These are phyloP conservation scores for Podospora anserina DNA, from an alignment of 495 filamentous ascomycete species.

Conservation along the genomic window DNA sequence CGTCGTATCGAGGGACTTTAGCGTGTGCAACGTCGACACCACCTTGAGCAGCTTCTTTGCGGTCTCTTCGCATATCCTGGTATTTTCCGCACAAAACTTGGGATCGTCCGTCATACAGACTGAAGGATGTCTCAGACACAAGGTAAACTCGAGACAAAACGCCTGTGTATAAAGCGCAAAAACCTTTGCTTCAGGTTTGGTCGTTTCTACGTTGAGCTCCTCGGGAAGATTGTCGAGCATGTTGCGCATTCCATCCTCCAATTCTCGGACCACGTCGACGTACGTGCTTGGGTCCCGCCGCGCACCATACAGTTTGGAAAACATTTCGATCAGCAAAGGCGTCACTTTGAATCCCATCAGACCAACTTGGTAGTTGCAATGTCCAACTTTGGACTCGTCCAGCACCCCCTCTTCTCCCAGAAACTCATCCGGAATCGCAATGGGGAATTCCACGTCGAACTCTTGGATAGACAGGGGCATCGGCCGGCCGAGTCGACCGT, in stretches of 20 bases:
- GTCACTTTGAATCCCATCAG: constrained; percentile 58
- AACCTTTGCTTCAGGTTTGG: constrained; percentile 51
- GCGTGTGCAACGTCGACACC: constrained; percentile 55
- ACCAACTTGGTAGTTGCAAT: constrained; percentile 63
- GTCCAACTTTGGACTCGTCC: constrained; percentile 45
- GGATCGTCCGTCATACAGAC: constrained; percentile 59
- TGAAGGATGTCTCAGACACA: constrained; percentile 67
- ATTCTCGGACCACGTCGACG: constrained; percentile 54
- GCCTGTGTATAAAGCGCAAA: constrained; percentile 49
- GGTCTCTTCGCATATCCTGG: constrained; percentile 64
- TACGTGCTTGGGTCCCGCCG: constrained; percentile 58
- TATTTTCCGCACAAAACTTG: constrained; percentile 61
- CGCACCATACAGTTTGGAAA: constrained; percentile 65
- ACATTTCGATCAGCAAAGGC: constrained; percentile 66
- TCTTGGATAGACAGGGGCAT: constrained; percentile 69
- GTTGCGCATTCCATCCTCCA: constrained; percentile 58
- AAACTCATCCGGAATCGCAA: constrained; percentile 64
- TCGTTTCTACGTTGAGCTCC: constrained; percentile 47
- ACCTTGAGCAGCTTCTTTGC: constrained; percentile 60
- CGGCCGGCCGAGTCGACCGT: constrained; percentile 70
- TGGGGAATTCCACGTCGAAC: constrained; percentile 71
- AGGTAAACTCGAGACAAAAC: constrained; percentile 46
- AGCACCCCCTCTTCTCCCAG: constrained; percentile 52
- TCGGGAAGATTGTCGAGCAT: constrained; percentile 58
- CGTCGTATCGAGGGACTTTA: constrained; percentile 73